Percentiles rank a stretch among this genome's conserved stretches.
These are phyloP conservation scores for Golubevia sp. DNA, from an alignment of 1,284 basidiomycete genomes.

Conservation along the genomic window DNA sequence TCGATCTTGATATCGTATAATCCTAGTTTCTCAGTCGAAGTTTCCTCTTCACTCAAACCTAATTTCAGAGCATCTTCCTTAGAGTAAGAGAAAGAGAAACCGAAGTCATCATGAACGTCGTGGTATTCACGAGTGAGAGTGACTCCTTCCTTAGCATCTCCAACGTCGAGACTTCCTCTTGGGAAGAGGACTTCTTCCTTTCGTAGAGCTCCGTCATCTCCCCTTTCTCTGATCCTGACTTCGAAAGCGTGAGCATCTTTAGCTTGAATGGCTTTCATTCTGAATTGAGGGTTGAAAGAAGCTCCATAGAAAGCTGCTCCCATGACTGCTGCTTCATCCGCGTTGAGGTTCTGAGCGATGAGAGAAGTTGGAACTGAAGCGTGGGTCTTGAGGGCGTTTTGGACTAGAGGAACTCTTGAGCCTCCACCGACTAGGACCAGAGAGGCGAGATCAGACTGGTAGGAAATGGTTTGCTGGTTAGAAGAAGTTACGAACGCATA, in stretches of 20 bases:
- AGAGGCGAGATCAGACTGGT: conserved; percentile 71
- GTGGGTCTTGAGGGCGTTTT: conserved; percentile 62
- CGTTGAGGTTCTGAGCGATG: conserved; percentile 80
- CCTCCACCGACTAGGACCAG: conserved; percentile 89
- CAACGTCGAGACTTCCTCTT: conserved; percentile 24
- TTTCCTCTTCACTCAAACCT: too few species aligned
- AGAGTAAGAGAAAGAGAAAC: conserved; percentile 40
- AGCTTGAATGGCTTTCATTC: conserved; percentile 90
- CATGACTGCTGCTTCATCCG: conserved; percentile 93
- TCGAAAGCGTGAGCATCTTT: conserved; percentile 65
- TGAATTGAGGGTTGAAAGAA: conserved; percentile 84
- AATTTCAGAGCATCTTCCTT: conserved; percentile 5
- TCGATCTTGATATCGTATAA: conserved; percentile 30
- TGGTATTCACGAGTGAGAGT: conserved; percentile 22
- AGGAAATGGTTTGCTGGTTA: neutral
- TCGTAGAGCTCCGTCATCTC: neutral
- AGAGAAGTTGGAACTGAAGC: conserved; percentile 51
- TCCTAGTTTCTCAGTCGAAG: too few species aligned
- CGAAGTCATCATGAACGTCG: conserved; percentile 37
- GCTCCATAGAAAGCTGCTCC: conserved; percentile 93
- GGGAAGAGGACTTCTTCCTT: conserved; percentile 37
- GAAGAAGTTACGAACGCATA: neutral
- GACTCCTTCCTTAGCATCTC: conserved; percentile 6
- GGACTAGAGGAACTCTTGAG: conserved; percentile 89
- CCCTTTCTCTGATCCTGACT: too few species aligned